Conservation (phyloP, 495 filamentous ascomycete species). For the Aspergillus conjunctus region DNA sequence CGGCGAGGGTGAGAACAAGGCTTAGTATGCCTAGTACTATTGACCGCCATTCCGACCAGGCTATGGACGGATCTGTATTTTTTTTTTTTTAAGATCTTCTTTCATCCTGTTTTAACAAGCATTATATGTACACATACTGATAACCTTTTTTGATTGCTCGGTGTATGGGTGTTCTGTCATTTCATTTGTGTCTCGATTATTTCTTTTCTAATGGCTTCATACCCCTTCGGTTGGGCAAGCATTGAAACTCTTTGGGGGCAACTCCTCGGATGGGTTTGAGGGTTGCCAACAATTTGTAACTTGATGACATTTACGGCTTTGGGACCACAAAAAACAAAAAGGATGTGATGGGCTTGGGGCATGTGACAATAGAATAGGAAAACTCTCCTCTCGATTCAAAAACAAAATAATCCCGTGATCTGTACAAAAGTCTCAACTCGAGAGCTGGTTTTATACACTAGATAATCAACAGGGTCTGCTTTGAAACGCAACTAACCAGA, state of each 20-base stretch:
- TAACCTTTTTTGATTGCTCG: conserved; percentile 28
- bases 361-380: conserved; percentile 51
- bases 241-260: conserved; percentile 22
- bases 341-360: conserved; percentile 44
- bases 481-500: too few species aligned
- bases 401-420: background rate
- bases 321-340: conserved; percentile 42
- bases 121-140: conserved; percentile 49
- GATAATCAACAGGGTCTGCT: too few species aligned
- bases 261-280: conserved; percentile 32
- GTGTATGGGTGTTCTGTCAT: conserved; percentile 46
- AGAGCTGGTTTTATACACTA: conserved; percentile 7
- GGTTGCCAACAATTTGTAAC: conserved; percentile 47
- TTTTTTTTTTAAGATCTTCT: conserved; percentile 34
- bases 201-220: conserved; percentile 27
- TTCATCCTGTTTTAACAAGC: conserved; percentile 33
- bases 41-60: conserved; percentile 11
- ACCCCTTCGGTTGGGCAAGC: conserved; percentile 27
- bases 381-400: conserved; percentile 51
- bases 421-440: background rate
- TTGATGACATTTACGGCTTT: conserved; percentile 51
- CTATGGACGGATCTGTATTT: conserved; percentile 32
- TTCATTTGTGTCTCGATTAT: conserved; percentile 23
- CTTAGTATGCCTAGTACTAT: conserved; percentile 51
- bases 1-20: conserved; percentile 78